A percentile compares a stretch with the other conserved stretches of the same genome.
Evolutionary conservation across 225 moss, liverwort and hornwort species (phyloP).

Genomic region (Pleurozium schreberi): DNA sequence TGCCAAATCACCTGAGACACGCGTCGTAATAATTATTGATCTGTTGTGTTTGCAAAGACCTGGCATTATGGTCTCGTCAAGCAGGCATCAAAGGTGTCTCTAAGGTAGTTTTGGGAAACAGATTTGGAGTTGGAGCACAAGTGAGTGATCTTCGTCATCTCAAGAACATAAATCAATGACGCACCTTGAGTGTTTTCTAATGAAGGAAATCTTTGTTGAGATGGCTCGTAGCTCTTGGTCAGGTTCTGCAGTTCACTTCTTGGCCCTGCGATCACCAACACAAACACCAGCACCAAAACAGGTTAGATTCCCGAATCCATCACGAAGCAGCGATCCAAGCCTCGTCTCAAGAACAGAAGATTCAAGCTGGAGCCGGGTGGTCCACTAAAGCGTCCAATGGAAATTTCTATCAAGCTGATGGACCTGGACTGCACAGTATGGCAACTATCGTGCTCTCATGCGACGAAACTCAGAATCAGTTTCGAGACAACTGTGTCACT

Average conservation of each 20-base stretch:
- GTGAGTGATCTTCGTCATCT: not conserved
- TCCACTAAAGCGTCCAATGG: no score
- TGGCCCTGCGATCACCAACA: not conserved
- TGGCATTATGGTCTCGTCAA: not conserved
- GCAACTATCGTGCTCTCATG: not conserved
- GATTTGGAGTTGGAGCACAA: not conserved
- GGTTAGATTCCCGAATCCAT: not conserved
- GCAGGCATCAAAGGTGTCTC: not conserved
- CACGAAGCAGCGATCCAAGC: not conserved
- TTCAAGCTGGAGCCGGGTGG: not conserved
- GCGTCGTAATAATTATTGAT: not conserved
- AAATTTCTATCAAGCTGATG: not conserved
- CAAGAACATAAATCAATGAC: not conserved
- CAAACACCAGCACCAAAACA: not conserved
- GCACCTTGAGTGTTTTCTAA: not conserved
- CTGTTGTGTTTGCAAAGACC: not conserved
- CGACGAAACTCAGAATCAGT: not conserved
- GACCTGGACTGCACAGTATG: not conserved
- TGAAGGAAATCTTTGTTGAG: not conserved
- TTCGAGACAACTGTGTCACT: not conserved
- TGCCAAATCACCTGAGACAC: not conserved
- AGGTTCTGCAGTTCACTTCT: not conserved
- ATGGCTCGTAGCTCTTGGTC: not conserved
- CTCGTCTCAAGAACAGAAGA: not conserved
- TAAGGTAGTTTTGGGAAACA: not conserved